A percentile compares a stretch with the other conserved stretches of the same genome.
These are phyloP conservation scores for Termitomyces sp. DNA, from an alignment of 768 basidiomycete genomes.

Conservation along the genomic window DNA sequence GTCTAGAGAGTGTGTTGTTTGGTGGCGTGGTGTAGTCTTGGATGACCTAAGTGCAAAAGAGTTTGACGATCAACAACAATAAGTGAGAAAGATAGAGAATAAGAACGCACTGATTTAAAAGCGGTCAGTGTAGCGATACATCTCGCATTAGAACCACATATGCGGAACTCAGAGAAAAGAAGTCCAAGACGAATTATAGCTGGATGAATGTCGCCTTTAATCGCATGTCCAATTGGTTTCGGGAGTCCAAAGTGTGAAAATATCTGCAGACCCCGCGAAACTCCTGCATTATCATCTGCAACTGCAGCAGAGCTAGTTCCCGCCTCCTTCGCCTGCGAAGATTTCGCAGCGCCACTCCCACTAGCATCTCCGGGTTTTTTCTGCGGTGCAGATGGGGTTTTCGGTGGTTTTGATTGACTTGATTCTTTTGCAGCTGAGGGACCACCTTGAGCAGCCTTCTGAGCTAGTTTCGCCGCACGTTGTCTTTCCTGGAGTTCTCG, in stretches of 20 bases:
- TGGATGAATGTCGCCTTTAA: constrained; percentile 90
- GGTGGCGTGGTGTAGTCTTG: constrained; percentile 86
- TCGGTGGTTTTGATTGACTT: constrained; percentile 17
- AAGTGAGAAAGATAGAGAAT: constrained; percentile 2
- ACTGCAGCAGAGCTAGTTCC: constrained; percentile 13
- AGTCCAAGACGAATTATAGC: constrained; percentile 82
- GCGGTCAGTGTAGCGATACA: constrained; percentile 90
- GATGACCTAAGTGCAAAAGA: constrained; percentile 59
- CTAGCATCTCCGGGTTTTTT: constrained; percentile 28
- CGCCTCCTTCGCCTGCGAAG: constrained; percentile 22
- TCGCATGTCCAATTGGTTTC: constrained; percentile 46
- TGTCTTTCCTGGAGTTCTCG: constrained; percentile 78
- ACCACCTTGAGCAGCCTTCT: constrained; percentile 29
- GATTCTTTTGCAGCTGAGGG: constrained; percentile 20
- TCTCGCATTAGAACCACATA: constrained; percentile 92
- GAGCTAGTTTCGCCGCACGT: constrained; percentile 67
- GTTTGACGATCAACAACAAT: constrained; percentile 1
- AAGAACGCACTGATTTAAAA: constrained; percentile 77
- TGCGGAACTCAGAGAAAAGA: constrained; percentile 88
- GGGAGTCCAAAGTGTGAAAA: constrained; percentile 85
- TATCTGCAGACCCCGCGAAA: constrained; percentile 70
- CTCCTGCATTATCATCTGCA: constrained; percentile 30
- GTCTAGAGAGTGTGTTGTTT: constrained; percentile 83
- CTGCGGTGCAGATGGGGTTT: constrained; percentile 27
- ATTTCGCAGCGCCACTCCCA: constrained; percentile 14